These are phyloP conservation scores for Striga hermonthica DNA, from an alignment of 305 asterid species.

Conservation along the genomic window DNA sequence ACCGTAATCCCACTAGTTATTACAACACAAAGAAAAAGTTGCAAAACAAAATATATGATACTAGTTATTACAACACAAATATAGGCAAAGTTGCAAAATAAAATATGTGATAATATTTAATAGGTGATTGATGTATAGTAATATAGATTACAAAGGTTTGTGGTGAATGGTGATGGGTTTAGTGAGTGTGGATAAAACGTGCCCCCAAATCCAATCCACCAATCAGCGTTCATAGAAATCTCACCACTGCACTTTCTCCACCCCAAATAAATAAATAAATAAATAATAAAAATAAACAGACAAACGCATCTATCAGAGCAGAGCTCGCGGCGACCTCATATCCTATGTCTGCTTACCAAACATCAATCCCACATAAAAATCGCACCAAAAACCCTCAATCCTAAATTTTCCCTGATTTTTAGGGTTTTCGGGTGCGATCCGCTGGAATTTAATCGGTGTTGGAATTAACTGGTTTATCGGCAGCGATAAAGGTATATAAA, in stretches of 20 bases:
- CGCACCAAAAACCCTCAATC: slow-evolving; percentile 24
- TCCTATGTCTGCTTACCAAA: slow-evolving; percentile 21
- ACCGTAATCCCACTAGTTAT: no score
- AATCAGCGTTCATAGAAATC: slow-evolving; percentile 69
- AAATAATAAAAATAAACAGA: neutral
- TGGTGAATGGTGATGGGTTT: slow-evolving; percentile 25
- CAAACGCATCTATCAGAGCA: slow-evolving; percentile 19
- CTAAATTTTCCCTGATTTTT: neutral
- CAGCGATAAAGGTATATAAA: slow-evolving; percentile 17
- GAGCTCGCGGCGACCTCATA: slow-evolving; percentile 7
- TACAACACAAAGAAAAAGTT: no score
- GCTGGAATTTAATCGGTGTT: slow-evolving; percentile 17
- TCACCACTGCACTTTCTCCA: slow-evolving; percentile 34
- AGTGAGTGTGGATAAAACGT: slow-evolving; percentile 82
- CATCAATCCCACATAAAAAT: slow-evolving; percentile 26
- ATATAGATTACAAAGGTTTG: no score
- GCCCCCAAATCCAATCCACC: slow-evolving; percentile 46
- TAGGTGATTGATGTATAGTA: no score
- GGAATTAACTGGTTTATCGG: neutral
- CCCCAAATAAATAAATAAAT: slow-evolving; percentile 1
- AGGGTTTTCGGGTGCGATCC: slow-evolving; percentile 22
- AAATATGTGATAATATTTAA: no score
- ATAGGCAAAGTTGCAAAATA: no score
- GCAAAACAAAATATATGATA: no score
- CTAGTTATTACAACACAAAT: no score